Conservation (phyloP, 345 rosid species). For the Schrenkiella parvula region DNA sequence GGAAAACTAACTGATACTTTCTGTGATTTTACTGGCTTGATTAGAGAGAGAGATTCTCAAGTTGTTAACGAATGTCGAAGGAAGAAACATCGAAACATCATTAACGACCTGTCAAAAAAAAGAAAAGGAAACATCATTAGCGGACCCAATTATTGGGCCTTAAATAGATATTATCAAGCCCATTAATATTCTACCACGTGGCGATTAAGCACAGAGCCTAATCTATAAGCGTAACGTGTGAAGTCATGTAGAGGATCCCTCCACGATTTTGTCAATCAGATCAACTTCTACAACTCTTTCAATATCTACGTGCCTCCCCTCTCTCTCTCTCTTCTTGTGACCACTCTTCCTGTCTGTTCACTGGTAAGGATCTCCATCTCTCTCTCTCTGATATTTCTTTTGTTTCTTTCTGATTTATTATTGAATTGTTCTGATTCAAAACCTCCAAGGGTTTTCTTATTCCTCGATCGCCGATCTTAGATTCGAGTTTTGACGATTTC, state of each 20-base stretch:
- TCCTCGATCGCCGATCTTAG: constrained; percentile 17
- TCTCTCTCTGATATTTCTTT: background rate
- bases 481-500: background rate
- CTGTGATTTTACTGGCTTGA: background rate
- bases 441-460: constrained; percentile 9
- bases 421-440: background rate
- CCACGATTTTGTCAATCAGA: constrained; percentile 22
- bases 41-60: background rate
- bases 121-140: background rate
- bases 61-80: background rate
- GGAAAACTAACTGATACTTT: background rate
- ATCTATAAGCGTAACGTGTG: constrained; percentile 9
- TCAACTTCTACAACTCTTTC: constrained; percentile 27
- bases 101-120: too few relatives aligned
- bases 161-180: background rate
- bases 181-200: background rate
- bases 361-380: constrained; percentile 30
- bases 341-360: constrained; percentile 32
- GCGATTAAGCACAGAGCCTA: background rate
- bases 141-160: constrained; percentile 17
- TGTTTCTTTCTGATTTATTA: constrained; percentile 9
- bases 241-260: constrained; percentile 7
- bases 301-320: constrained; percentile 32
- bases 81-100: background rate
- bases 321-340: constrained; percentile 25